Conservation (phyloP, 768 basidiomycete species). For the Termitomyces sp. region DNA sequence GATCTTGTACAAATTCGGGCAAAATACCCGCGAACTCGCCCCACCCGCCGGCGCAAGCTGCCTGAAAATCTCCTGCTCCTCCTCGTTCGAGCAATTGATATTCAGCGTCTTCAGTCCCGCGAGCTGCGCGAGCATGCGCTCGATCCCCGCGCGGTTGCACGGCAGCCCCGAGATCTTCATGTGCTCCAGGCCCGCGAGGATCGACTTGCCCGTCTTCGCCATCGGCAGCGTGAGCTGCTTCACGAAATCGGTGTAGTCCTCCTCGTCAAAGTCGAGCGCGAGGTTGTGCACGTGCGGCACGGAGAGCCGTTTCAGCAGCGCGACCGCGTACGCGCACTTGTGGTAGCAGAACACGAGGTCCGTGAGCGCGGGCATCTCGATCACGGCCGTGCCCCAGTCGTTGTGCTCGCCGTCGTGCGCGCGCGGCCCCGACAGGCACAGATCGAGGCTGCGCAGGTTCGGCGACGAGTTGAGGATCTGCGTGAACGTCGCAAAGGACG, state of each 20-base stretch:
- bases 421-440: constrained; percentile 55
- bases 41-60: constrained; percentile 7
- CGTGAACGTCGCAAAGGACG: constrained; percentile 47
- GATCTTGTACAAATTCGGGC: constrained; percentile 48
- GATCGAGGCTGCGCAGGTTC: constrained; percentile 43
- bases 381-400: constrained; percentile 26
- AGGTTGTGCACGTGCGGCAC: constrained; percentile 34
- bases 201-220: constrained; percentile 32
- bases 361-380: constrained; percentile 35
- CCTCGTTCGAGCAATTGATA: constrained; percentile 25
- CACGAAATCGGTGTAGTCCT: constrained; percentile 49
- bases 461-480: constrained; percentile 50
- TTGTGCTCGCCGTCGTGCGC: constrained; percentile 27
- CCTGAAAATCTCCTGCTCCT: constrained; percentile 26
- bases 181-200: constrained; percentile 43
- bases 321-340: constrained; percentile 28
- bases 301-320: constrained; percentile 33
- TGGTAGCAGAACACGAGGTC: constrained; percentile 35
- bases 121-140: constrained; percentile 42
- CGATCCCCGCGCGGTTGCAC: constrained; percentile 27
- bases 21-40: constrained; percentile 23
- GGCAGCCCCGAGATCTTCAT: constrained; percentile 50
- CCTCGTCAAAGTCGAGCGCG: constrained; percentile 51
- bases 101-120: constrained; percentile 38
- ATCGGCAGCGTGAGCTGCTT: constrained; percentile 34